phyloP scores from a whole-genome alignment of 495 filamentous ascomycete genomes.

The Hypoxylon perforatum region DNA sequence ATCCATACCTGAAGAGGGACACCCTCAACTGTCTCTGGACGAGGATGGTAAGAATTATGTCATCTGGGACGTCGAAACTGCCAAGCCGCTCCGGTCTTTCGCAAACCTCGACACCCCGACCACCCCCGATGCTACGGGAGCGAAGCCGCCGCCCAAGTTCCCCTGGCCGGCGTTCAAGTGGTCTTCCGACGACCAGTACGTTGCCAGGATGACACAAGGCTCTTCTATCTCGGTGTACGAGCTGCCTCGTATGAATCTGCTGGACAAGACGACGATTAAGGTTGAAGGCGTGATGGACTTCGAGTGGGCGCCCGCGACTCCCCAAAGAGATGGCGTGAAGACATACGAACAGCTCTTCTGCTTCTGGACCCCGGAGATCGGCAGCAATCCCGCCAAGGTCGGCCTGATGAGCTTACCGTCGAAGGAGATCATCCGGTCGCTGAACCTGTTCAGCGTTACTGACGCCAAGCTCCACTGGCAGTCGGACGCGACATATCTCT shows the following conservation, averaged over 20 bases:
- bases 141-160: slow-evolving; percentile 84
- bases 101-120: slow-evolving; percentile 83
- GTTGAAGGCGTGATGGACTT: slow-evolving; percentile 97
- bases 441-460: slow-evolving; percentile 96
- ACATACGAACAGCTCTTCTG: slow-evolving; percentile 93
- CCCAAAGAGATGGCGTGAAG: slow-evolving; percentile 82
- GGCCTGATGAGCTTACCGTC: slow-evolving; percentile 95
- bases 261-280: slow-evolving; percentile 90
- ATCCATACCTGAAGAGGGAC: slow-evolving; percentile 83
- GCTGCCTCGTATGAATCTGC: slow-evolving; percentile 86
- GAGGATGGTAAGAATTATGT: slow-evolving; percentile 99
- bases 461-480: slow-evolving; percentile 99
- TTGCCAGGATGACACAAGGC: slow-evolving; percentile 88
- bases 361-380: slow-evolving; percentile 99
- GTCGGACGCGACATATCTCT: slow-evolving; percentile 90
- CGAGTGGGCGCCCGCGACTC: slow-evolving; percentile 91
- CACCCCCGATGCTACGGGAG: slow-evolving; percentile 53
- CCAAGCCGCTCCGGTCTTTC: slow-evolving; percentile 91
- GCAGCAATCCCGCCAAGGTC: slow-evolving; percentile 97
- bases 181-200: slow-evolving; percentile 97
- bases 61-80: slow-evolving; percentile 95
- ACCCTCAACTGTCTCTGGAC: slow-evolving; percentile 82
- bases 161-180: slow-evolving; percentile 99
- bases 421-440: slow-evolving; percentile 89
- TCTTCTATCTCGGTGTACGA: slow-evolving; percentile 95